Conservation (phyloP, 2,329 filamentous ascomycete species). For the Fusarium veterinarium region DNA sequence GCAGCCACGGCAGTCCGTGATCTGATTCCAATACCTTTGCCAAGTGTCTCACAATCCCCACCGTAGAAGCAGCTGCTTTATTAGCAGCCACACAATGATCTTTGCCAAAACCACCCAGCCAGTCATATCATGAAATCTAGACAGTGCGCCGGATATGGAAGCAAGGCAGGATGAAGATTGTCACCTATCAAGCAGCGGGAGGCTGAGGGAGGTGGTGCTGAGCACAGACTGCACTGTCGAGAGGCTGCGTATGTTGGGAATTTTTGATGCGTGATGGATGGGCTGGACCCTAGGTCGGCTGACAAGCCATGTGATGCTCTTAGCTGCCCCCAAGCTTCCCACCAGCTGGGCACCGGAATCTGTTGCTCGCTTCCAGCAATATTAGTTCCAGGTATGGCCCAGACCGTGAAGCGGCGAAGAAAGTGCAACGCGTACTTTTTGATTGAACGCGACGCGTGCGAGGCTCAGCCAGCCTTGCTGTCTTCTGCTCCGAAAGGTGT, state of each 20-base stretch:
- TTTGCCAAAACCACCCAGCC: conserved; percentile 6
- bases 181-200: conserved; percentile 23
- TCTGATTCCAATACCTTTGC: conserved; percentile 16
- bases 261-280: conserved; percentile 26
- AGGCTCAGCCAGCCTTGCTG: conserved; percentile 39
- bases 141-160: conserved; percentile 35
- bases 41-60: conserved; percentile 32
- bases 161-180: conserved; percentile 10
- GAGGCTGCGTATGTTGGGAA: conserved; percentile 22
- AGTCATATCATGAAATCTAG: conserved; percentile 23
- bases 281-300: conserved; percentile 40
- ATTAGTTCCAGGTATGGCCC: conserved; percentile 7
- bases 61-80: conserved; percentile 7
- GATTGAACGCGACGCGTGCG: conserved; percentile 32
- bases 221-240: conserved; percentile 22
- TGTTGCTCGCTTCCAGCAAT: conserved; percentile 24
- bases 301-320: conserved; percentile 45
- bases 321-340: conserved; percentile 13
- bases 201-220: conserved; percentile 28
- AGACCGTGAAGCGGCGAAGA: background rate
- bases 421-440: conserved; percentile 31
- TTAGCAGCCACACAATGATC: conserved; percentile 32
- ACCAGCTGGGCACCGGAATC: conserved; percentile 9
- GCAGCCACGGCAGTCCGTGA: background rate
- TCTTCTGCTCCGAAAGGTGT: conserved; percentile 15